phyloP scores from a whole-genome alignment of 768 basidiomycete genomes.

The Sporobolomyces roseus region DNA sequence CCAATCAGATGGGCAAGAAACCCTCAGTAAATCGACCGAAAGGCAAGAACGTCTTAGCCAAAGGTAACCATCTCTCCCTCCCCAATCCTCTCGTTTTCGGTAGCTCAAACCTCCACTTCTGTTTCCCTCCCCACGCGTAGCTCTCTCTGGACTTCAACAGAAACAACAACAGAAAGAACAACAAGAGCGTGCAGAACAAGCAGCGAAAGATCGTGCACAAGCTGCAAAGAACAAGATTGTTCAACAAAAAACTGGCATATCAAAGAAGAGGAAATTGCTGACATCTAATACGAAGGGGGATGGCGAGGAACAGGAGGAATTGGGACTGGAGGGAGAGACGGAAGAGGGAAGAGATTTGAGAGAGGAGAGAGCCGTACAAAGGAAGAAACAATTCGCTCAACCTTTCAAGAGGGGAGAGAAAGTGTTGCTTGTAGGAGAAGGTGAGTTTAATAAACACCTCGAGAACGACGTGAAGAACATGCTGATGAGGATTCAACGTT shows the following conservation, averaged over 20 bases:
- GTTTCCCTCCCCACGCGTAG: background rate
- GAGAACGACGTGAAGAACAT: no score
- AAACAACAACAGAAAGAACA: background rate
- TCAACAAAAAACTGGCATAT: background rate
- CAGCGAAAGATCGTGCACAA: conserved; percentile 3
- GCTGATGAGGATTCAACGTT: background rate
- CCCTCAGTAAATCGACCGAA: conserved; percentile 15
- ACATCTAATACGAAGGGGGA: no score
- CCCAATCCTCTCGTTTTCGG: no score
- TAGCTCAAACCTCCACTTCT: background rate
- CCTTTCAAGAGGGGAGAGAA: conserved; percentile 46
- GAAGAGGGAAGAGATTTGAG: background rate
- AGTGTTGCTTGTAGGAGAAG: conserved; percentile 73
- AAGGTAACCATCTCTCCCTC: conserved; percentile 6
- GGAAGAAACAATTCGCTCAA: conserved; percentile 11
- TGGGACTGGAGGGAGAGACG: no score
- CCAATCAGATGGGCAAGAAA: conserved; percentile 10
- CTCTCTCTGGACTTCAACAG: conserved; percentile 17
- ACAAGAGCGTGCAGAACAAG: conserved; percentile 18
- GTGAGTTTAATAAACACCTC: conserved; percentile 49
- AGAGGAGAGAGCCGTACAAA: background rate
- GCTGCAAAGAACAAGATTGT: conserved; percentile 15
- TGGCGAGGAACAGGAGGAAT: background rate
- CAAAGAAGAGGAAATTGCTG: conserved; percentile 26
- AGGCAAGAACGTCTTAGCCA: conserved; percentile 30